A percentile compares a stretch with the other conserved stretches of the same genome.
phyloP scores from a whole-genome alignment of 129 eudicot genomes.

The Chrysanthemum seticuspe region DNA sequence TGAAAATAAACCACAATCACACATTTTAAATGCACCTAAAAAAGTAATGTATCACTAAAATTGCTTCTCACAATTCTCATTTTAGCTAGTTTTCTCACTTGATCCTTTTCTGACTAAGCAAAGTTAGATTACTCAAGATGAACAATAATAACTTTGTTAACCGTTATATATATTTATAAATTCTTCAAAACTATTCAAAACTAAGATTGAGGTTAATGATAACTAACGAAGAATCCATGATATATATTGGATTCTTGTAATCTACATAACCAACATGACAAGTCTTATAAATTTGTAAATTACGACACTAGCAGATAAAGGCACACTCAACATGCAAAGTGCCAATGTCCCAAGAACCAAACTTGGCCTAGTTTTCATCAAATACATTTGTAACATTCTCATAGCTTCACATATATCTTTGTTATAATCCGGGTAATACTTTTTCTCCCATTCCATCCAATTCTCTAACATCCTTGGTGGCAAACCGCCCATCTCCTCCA shows the following conservation, averaged over 20 bases:
- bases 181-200: too few relatives aligned
- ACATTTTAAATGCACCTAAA: too few relatives aligned
- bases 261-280: conserved; percentile 5
- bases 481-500: conserved; percentile 17
- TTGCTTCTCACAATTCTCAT: too few relatives aligned
- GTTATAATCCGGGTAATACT: conserved; percentile 34
- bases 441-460: conserved; percentile 79
- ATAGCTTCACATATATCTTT: conserved; percentile 46
- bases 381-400: conserved; percentile 41
- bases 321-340: conserved; percentile 37
- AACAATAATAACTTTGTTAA: too few relatives aligned
- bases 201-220: background rate
- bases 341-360: conserved; percentile 43
- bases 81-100: too few relatives aligned
- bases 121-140: too few relatives aligned
- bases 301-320: conserved; percentile 27
- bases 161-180: too few relatives aligned
- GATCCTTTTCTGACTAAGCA: too few relatives aligned
- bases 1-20: too few relatives aligned
- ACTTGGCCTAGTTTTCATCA: conserved; percentile 72
- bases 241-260: too few relatives aligned
- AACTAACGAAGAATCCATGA: too few relatives aligned
- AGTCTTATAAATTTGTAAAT: conserved; percentile 20
- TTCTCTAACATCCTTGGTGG: conserved; percentile 15
- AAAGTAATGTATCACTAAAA: too few relatives aligned